Percentiles rank a stretch among this genome's conserved stretches.
phyloP scores from a whole-genome alignment of 192 early-diverging fungal genomes.

The Nowakowskiella sp. region DNA sequence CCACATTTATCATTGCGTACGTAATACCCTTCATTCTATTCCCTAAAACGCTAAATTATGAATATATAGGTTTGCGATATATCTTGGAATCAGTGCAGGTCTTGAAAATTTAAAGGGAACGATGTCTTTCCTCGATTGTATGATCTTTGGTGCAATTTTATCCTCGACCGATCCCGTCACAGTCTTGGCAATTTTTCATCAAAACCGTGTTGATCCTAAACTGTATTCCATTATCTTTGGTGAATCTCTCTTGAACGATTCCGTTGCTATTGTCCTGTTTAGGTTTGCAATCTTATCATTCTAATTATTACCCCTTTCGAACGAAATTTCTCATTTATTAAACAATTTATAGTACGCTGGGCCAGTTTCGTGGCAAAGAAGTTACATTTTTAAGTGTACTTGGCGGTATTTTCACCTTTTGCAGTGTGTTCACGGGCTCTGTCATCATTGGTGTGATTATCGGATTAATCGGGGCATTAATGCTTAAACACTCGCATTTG shows the following conservation, averaged over 20 bases:
- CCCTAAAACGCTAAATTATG: background rate
- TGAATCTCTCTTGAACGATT: conserved; percentile 91
- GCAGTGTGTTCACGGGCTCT: conserved; percentile 76
- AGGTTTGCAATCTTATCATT: no score
- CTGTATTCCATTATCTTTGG: conserved; percentile 96
- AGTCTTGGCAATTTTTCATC: conserved; percentile 88
- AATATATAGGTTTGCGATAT: conserved; percentile 55
- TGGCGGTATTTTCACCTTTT: conserved; percentile 54
- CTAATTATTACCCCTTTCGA: conserved; percentile 6
- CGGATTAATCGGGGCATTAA: conserved; percentile 67
- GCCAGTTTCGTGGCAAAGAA: conserved; percentile 64
- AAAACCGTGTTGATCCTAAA: conserved; percentile 87
- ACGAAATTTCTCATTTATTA: conserved; percentile 1
- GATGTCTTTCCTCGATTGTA: conserved; percentile 80
- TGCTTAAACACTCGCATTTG: conserved; percentile 82
- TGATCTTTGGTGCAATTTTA: conserved; percentile 90
- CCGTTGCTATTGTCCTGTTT: conserved; percentile 96
- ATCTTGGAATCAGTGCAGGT: conserved; percentile 60
- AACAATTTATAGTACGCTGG: conserved; percentile 50
- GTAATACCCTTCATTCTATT: conserved; percentile 10
- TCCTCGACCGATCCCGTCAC: conserved; percentile 97
- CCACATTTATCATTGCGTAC: conserved; percentile 82
- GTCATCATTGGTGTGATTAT: conserved; percentile 73
- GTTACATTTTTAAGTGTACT: conserved; percentile 31
- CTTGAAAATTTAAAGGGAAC: conserved; percentile 46